Conservation (phyloP, 2,329 filamentous ascomycete species). For the Parafenestella ontariensis region DNA sequence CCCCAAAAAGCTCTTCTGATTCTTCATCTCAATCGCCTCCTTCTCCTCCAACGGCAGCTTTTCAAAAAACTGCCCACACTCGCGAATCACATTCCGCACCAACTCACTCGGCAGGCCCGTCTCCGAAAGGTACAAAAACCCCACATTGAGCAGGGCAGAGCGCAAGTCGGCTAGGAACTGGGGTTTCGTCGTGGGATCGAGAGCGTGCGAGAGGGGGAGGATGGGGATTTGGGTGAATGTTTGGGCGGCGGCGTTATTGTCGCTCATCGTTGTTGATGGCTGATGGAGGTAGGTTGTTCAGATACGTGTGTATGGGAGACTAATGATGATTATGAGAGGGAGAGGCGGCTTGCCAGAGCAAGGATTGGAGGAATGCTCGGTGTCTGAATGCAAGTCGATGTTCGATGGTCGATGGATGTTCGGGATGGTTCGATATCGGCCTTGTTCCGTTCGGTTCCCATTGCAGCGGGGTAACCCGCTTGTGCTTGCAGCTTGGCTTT, state of each 20-base stretch:
- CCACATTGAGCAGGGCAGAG: constrained; percentile 81
- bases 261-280: background rate
- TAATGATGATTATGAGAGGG: no score
- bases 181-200: constrained; percentile 72
- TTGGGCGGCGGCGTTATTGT: constrained; percentile 2
- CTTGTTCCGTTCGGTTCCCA: background rate
- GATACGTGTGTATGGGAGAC: no score
- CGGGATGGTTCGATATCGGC: background rate
- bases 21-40: constrained; percentile 63
- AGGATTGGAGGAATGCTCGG: no score
- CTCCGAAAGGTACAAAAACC: constrained; percentile 85
- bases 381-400: background rate
- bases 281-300: background rate
- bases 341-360: no score
- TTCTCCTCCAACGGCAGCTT: constrained; percentile 79
- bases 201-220: constrained; percentile 74
- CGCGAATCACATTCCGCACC: constrained; percentile 68
- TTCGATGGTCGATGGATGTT: background rate
- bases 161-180: constrained; percentile 74
- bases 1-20: constrained; percentile 56
- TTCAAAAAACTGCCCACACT: constrained; percentile 75
- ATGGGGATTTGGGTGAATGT: constrained; percentile 78
- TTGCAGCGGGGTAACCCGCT: constrained; percentile 3
- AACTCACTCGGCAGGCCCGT: constrained; percentile 66
- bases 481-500: no score